phyloP scores from a whole-genome alignment of 192 early-diverging fungal species.

The Entrophospora sp. region DNA sequence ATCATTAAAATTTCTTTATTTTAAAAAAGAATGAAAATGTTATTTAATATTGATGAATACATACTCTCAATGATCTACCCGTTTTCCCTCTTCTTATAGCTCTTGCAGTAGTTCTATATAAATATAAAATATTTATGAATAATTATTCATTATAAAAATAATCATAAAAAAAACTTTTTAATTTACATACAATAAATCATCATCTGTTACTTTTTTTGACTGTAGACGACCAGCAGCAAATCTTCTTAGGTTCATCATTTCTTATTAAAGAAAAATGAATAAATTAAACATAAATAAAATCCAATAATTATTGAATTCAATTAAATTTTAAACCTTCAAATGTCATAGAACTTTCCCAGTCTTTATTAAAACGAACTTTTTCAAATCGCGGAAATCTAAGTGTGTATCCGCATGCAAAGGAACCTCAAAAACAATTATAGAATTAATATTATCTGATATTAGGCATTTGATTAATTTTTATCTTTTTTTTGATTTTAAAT shows the following conservation, averaged over 20 bases:
- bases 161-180: not conserved
- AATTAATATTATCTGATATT: not conserved
- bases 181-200: not conserved
- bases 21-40: not conserved
- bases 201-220: conserved; percentile 13
- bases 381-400: conserved; percentile 73
- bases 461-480: not conserved
- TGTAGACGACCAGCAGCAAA: not conserved
- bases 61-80: not conserved
- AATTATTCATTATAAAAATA: not conserved
- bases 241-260: conserved; percentile 20
- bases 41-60: not conserved
- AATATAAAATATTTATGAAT: not conserved
- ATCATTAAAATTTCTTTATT: not conserved
- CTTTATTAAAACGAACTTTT: conserved; percentile 58
- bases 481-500: not conserved
- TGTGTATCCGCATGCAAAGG: conserved; percentile 53
- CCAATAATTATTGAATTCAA: not conserved
- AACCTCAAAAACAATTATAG: conserved; percentile 29
- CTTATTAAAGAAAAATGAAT: not conserved
- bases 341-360: conserved; percentile 37
- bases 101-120: not conserved
- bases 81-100: not conserved
- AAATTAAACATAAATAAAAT: not conserved
- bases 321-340: conserved; percentile 21